Evolutionary conservation across 192 early-diverging fungal species (phyloP).

Genomic region (Kappamyces sp.): DNA sequence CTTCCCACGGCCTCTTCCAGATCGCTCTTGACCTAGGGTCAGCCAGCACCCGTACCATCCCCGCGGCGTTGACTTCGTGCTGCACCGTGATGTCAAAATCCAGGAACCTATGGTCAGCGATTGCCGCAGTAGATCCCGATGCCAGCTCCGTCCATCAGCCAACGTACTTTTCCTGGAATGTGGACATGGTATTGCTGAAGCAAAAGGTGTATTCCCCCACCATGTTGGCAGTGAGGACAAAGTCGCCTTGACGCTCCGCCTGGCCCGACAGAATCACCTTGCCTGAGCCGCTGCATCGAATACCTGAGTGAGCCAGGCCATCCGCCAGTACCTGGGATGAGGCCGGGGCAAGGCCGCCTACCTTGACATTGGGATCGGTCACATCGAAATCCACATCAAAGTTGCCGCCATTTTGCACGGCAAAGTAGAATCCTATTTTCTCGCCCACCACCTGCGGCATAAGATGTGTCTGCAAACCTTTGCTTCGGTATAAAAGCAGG

Average conservation of each 20-base stretch:
- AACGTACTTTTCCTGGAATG: slow-evolving; percentile 77
- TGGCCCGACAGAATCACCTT: slow-evolving; percentile 63
- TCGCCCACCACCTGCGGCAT: slow-evolving; percentile 51
- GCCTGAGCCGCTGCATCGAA: no score
- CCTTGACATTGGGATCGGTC: slow-evolving; percentile 60
- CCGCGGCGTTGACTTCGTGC: slow-evolving; percentile 61
- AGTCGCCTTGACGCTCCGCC: slow-evolving; percentile 92
- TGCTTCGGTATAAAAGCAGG: slow-evolving; percentile 84
- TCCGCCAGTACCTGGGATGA: no score
- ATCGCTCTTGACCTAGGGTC: slow-evolving; percentile 15
- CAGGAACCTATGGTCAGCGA: slow-evolving; percentile 36
- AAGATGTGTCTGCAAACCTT: slow-evolving; percentile 22
- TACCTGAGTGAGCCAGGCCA: no score
- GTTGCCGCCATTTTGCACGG: slow-evolving; percentile 91
- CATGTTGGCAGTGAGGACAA: slow-evolving; percentile 78
- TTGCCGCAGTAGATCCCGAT: no score
- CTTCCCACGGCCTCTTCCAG: slow-evolving; percentile 45
- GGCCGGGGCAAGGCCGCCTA: no score
- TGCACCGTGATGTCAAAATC: slow-evolving; percentile 95
- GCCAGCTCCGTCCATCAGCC: no score
- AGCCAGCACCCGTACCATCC: not conserved
- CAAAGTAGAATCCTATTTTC: slow-evolving; percentile 97
- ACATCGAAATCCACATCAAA: slow-evolving; percentile 97
- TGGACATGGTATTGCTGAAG: slow-evolving; percentile 92
- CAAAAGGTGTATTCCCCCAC: slow-evolving; percentile 94